A percentile compares a stretch with the other conserved stretches of the same genome.
Conservation (phyloP, 2,329 filamentous ascomycete genomes). For the Fusarium setosum region DNA sequence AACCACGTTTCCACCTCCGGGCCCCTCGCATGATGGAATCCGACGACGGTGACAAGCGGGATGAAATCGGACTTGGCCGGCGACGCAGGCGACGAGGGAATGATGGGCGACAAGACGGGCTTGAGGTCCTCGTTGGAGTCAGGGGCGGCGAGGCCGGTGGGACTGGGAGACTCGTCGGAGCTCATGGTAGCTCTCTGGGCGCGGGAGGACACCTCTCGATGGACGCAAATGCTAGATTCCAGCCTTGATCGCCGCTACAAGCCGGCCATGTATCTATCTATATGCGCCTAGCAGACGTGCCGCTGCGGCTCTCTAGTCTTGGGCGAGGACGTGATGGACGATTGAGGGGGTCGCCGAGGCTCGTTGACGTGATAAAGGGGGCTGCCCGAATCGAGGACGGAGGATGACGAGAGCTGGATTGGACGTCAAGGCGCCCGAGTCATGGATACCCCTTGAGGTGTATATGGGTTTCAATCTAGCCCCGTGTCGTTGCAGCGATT, state of each 20-base stretch:
- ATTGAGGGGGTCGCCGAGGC: background rate
- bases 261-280: constrained; percentile 39
- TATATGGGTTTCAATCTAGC: background rate
- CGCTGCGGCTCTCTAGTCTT: background rate
- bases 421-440: constrained; percentile 26
- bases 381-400: constrained; percentile 11
- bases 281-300: constrained; percentile 15
- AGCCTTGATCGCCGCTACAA: constrained; percentile 25
- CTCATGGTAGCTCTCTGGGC: constrained; percentile 40
- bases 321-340: background rate
- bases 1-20: constrained; percentile 97
- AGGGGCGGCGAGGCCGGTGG: constrained; percentile 35
- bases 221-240: constrained; percentile 12
- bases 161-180: constrained; percentile 40
- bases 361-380: constrained; percentile 24
- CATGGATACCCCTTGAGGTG: background rate
- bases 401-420: background rate
- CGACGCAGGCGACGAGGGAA: constrained; percentile 45
- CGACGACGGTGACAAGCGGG: constrained; percentile 82
- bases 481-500: background rate
- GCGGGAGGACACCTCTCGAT: background rate
- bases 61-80: constrained; percentile 58
- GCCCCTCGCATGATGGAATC: constrained; percentile 86
- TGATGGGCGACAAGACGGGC: constrained; percentile 47
- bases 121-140: constrained; percentile 40